These are phyloP conservation scores for Trametes cinnabarina DNA, from an alignment of 768 basidiomycete species.

Conservation along the genomic window DNA sequence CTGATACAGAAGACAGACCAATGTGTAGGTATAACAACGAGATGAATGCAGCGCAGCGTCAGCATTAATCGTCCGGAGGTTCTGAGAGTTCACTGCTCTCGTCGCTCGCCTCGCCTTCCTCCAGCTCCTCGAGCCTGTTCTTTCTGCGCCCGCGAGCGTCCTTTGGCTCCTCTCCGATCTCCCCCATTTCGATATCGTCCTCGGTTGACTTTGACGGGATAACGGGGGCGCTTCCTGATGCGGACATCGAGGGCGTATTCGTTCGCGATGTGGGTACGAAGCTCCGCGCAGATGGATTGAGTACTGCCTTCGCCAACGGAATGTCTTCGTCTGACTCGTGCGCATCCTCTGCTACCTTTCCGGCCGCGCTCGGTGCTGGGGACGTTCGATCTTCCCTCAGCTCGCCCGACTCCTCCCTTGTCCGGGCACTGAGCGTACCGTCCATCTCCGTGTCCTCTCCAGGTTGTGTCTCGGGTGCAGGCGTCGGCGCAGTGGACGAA, in stretches of 20 bases:
- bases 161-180: slow-evolving; percentile 71
- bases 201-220: slow-evolving; percentile 47
- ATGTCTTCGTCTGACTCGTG: slow-evolving; percentile 39
- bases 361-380: slow-evolving; percentile 36
- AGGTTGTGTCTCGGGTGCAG: slow-evolving; percentile 41
- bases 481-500: slow-evolving; percentile 49
- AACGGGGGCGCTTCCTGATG: slow-evolving; percentile 1
- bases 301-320: slow-evolving; percentile 30
- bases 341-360: slow-evolving; percentile 45
- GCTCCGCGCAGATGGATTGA: slow-evolving; percentile 34
- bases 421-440: slow-evolving; percentile 16
- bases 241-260: slow-evolving; percentile 26
- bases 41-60: slow-evolving; percentile 4
- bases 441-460: slow-evolving; percentile 27
- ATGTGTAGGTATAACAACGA: slow-evolving; percentile 9
- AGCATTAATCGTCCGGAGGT: slow-evolving; percentile 54
- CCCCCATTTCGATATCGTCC: slow-evolving; percentile 91
- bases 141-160: slow-evolving; percentile 51
- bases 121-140: slow-evolving; percentile 61
- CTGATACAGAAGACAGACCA: slow-evolving; percentile 16
- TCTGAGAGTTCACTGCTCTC: slow-evolving; percentile 76
- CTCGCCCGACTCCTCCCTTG: slow-evolving; percentile 24
- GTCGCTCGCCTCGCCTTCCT: slow-evolving; percentile 86
- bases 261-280: slow-evolving; percentile 33
- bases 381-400: slow-evolving; percentile 17